A percentile compares a stretch with the other conserved stretches of the same genome.
These are phyloP conservation scores for Carex scoparia DNA, from an alignment of 176 grass and related monocot species.

Conservation along the genomic window DNA sequence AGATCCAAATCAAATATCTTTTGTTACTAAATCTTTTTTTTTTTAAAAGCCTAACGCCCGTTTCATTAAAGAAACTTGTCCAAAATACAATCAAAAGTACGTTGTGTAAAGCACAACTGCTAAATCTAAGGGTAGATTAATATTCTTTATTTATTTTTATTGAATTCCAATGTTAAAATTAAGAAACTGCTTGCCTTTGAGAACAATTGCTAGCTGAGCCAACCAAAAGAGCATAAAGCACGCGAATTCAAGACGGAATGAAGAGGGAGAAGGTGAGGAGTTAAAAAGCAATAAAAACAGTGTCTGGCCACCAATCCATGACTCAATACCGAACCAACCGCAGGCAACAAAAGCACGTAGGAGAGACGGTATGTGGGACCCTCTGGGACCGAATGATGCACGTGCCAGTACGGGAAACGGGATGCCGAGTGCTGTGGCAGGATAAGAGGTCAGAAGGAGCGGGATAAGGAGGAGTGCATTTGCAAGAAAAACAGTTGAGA, in stretches of 20 bases:
- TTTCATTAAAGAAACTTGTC: no score
- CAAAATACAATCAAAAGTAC: no score
- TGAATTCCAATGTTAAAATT: background rate
- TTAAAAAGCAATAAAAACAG: slow-evolving; percentile 63
- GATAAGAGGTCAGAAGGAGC: slow-evolving; percentile 62
- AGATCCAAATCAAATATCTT: background rate
- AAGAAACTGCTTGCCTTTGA: slow-evolving; percentile 29
- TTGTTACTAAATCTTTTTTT: background rate
- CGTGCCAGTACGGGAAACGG: slow-evolving; percentile 86
- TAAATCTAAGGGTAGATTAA: background rate
- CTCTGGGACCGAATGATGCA: slow-evolving; percentile 60
- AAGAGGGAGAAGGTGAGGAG: slow-evolving; percentile 41
- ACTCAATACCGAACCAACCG: slow-evolving; percentile 94
- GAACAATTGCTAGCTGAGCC: slow-evolving; percentile 62
- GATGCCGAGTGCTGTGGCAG: slow-evolving; percentile 55
- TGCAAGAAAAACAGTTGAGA: slow-evolving; percentile 58
- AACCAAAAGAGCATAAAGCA: slow-evolving; percentile 86
- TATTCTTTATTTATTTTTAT: background rate
- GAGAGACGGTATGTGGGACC: slow-evolving; percentile 69
- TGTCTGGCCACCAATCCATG: slow-evolving; percentile 79
- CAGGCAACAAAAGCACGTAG: slow-evolving; percentile 78
- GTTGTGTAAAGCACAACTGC: no score
- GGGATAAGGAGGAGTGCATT: slow-evolving; percentile 60
- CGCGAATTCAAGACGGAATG: slow-evolving; percentile 59
- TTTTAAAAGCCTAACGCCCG: no score